phyloP scores from a whole-genome alignment of 805 yeast genomes.

The Yamadazyma olivae region DNA sequence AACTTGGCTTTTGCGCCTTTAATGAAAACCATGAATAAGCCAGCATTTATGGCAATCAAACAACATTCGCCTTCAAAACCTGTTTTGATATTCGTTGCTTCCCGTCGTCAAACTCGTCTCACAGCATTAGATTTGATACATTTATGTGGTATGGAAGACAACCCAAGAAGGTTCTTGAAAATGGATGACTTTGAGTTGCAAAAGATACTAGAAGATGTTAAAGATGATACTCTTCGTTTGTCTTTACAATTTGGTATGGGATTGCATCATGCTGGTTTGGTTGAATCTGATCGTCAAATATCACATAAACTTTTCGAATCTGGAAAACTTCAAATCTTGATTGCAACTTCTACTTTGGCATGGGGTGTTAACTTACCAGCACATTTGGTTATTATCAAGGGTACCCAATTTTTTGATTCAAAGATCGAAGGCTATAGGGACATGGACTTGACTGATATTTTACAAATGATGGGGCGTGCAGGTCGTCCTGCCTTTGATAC shows the following conservation, averaged over 20 bases:
- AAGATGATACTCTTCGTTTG: slow-evolving; percentile 78
- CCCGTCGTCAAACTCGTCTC: slow-evolving; percentile 76
- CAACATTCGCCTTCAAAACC: slow-evolving; percentile 88
- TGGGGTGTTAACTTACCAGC: slow-evolving; percentile 89
- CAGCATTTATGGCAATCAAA: slow-evolving; percentile 89
- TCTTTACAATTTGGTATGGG: slow-evolving; percentile 79
- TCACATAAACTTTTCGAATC: slow-evolving; percentile 68
- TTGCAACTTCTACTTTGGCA: slow-evolving; percentile 81
- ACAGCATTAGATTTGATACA: slow-evolving; percentile 79
- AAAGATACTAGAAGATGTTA: slow-evolving; percentile 49
- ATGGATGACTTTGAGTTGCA: slow-evolving; percentile 65
- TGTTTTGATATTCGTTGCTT: slow-evolving; percentile 79
- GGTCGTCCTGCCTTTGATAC: slow-evolving; percentile 82
- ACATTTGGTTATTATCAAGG: slow-evolving; percentile 72
- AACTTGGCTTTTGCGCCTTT: slow-evolving; percentile 76
- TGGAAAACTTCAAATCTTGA: slow-evolving; percentile 67
- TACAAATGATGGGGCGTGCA: slow-evolving; percentile 86
- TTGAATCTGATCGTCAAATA: slow-evolving; percentile 66
- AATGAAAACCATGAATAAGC: slow-evolving; percentile 86
- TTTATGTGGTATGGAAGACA: slow-evolving; percentile 73
- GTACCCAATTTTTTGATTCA: slow-evolving; percentile 65
- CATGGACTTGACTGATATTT: slow-evolving; percentile 78
- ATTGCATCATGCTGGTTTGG: slow-evolving; percentile 79
- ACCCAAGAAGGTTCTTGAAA: slow-evolving; percentile 66
- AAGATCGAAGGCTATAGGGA: slow-evolving; percentile 69